phyloP scores from a whole-genome alignment of 169 alveolate species.

The Eimeria acervulina region DNA sequence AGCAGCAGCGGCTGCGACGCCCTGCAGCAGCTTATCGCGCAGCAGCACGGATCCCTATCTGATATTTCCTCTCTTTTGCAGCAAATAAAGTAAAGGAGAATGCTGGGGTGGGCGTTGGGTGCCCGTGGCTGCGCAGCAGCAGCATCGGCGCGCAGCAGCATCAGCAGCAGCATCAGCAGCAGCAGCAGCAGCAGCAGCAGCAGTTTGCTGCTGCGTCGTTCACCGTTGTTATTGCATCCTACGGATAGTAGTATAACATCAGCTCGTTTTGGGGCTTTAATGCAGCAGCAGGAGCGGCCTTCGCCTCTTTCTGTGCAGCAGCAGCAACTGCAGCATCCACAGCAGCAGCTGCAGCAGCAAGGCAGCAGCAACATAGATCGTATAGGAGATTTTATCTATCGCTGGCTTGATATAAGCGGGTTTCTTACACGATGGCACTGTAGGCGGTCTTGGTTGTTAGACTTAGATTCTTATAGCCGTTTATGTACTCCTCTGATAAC shows the following conservation, averaged over 20 bases:
- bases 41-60: neutral
- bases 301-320: neutral
- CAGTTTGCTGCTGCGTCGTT: neutral
- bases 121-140: neutral
- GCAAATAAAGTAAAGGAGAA: neutral
- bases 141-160: neutral
- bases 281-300: neutral
- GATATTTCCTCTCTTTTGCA: neutral
- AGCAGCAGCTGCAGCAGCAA: neutral
- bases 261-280: too few species aligned
- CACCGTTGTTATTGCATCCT: neutral
- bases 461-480: slow-evolving; percentile 84
- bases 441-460: slow-evolving; percentile 87
- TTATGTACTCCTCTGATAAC: slow-evolving; percentile 85
- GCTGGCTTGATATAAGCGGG: slow-evolving; percentile 89
- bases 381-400: slow-evolving; percentile 62
- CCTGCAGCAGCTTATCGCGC: neutral
- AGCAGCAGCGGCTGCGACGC: slow-evolving; percentile 22
- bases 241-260: neutral
- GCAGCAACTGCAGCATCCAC: slow-evolving; percentile 6
- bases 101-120: neutral
- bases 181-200: neutral
- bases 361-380: neutral
- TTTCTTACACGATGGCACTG: slow-evolving; percentile 87
- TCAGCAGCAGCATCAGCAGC: neutral